Evolutionary conservation across 441 rosid genomes (phyloP).

Genomic region (Erodium trifolium): DNA sequence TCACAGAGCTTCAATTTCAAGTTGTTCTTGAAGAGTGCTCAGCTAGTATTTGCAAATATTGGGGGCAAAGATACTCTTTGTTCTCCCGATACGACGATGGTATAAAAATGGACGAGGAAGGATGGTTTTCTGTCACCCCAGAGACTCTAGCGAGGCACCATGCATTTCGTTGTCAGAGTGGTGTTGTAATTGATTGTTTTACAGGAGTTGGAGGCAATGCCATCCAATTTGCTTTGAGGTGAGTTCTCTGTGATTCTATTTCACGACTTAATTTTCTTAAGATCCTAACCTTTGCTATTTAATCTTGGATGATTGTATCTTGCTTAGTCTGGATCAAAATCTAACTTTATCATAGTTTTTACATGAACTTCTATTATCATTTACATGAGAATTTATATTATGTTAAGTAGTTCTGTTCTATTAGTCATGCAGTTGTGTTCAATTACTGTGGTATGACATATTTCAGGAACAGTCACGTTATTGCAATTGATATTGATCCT

Average conservation of each 20-base stretch:
- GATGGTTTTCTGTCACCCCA: slow-evolving; percentile 98
- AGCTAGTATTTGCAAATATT: slow-evolving; percentile 49
- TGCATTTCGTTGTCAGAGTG: slow-evolving; percentile 52
- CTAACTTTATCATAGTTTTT: too few relatives aligned
- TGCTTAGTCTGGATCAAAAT: too few relatives aligned
- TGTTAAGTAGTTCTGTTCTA: too few relatives aligned
- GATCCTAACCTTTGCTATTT: too few relatives aligned
- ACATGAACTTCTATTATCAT: too few relatives aligned
- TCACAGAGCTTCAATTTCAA: slow-evolving; percentile 38
- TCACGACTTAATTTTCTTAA: neutral
- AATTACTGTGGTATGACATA: slow-evolving; percentile 19
- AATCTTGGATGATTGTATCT: too few relatives aligned
- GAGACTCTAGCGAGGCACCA: slow-evolving; percentile 82
- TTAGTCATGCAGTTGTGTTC: slow-evolving; percentile 2
- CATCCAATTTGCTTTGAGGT: slow-evolving; percentile 74
- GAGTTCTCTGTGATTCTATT: slow-evolving; percentile 16
- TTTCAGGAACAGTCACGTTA: slow-evolving; percentile 63
- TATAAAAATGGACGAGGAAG: slow-evolving; percentile 87
- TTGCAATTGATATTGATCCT: slow-evolving; percentile 75
- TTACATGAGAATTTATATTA: too few relatives aligned
- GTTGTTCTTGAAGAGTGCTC: slow-evolving; percentile 33
- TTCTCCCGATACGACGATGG: slow-evolving; percentile 83
- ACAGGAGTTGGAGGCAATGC: slow-evolving; percentile 96
- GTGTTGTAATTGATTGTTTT: slow-evolving; percentile 64
- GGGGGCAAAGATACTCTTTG: slow-evolving; percentile 70